These are phyloP conservation scores for Thelephora terrestris DNA, from an alignment of 1,284 basidiomycete species.

Conservation along the genomic window DNA sequence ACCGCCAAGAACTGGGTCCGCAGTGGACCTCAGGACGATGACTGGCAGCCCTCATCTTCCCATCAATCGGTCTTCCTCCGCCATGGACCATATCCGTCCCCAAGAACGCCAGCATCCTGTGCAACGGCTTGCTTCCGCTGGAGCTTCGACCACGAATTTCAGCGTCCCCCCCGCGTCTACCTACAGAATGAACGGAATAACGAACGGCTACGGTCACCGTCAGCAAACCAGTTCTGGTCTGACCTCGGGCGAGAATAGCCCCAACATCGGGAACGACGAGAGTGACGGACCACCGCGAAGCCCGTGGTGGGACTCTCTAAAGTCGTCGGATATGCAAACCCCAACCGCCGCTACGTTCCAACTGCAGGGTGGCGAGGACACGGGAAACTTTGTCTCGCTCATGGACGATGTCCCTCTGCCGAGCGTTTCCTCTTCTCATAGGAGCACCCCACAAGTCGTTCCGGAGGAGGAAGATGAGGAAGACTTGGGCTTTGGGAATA, in stretches of 20 bases:
- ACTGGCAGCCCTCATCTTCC: conserved; percentile 32
- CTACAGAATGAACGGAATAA: conserved; percentile 24
- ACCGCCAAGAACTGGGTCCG: conserved; percentile 50
- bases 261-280: conserved; percentile 17
- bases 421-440: conserved; percentile 16
- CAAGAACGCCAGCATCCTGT: conserved; percentile 33
- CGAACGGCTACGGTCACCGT: conserved; percentile 19
- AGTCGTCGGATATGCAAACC: conserved; percentile 41
- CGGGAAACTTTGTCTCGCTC: conserved; percentile 65
- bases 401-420: conserved; percentile 59
- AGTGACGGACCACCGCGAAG: conserved; percentile 21
- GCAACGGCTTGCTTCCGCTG: conserved; percentile 44
- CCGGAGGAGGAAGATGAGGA: conserved; percentile 65
- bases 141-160: conserved; percentile 38
- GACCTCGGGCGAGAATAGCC: conserved; percentile 8
- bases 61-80: conserved; percentile 65
- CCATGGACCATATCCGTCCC: conserved; percentile 57
- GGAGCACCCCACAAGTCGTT: conserved; percentile 13
- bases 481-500: conserved; percentile 88
- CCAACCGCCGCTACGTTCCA: conserved; percentile 61
- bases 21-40: conserved; percentile 41
- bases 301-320: conserved; percentile 57
- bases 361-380: conserved; percentile 32
- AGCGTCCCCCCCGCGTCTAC: conserved; percentile 30
- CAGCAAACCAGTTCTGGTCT: conserved; percentile 2